Evolutionary conservation across 164 flowering plant species (phyloP), one percentile per base, ranked within the genome.

Genomic region (Chimonanthus salicifolius): DNA sequence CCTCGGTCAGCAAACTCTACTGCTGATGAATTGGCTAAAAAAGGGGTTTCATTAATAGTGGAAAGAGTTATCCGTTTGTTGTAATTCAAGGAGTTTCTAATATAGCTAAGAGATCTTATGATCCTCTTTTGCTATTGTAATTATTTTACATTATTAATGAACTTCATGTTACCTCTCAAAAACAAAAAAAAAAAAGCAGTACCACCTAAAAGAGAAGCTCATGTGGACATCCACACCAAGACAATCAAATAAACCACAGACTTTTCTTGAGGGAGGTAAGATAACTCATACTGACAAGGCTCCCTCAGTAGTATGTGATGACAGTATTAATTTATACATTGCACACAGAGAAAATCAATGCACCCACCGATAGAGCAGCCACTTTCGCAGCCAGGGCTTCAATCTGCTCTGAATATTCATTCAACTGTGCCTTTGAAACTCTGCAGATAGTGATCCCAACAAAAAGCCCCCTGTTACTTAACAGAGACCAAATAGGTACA

Each of bases 361-460:
- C 6, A 86, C 89, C 9, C 65, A 92, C 97, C 86, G 75, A 75
- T 33, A 79, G 79, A 49, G 73, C 76, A 75, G 76, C 86, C 83
- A 95, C 74, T 76, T 78, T 88, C 58, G 94, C 85, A 71, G 97
- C 97, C 75, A 93, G 83, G 2, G 88, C 89, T 87, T 95, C 97
- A 71, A 95, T 89, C 84, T 87, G 90, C 87, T 92, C 97, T 21
- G 96, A 88, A 78, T 89, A 93, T 66, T 90, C 99, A 82, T 81
- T 90, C 79, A 87, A 49, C 79, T 72, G 80, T 51, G 87, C 94
- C 79, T 93, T 95, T 63, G 98, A 87, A 70, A 90, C 70, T 79
- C 98, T 94, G 82, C 13, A 78, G 18, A 66, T 33, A 33, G n/a
- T 33, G 33, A 33, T 33, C 33, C 33, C 33, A 33, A 33, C 33